phyloP scores from a whole-genome alignment of 768 basidiomycete genomes.

The Lyophyllum semitale region DNA sequence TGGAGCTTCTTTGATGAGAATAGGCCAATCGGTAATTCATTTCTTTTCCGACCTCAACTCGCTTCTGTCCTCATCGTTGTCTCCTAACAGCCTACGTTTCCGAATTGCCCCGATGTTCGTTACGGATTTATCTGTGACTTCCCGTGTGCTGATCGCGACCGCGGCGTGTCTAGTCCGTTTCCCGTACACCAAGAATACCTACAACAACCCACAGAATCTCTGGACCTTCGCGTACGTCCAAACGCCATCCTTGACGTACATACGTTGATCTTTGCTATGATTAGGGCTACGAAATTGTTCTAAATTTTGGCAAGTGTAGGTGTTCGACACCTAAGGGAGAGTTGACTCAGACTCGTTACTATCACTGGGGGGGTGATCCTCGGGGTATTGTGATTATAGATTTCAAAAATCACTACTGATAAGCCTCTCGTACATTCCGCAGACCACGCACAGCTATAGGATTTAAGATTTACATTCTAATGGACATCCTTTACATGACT shows the following conservation, averaged over 20 bases:
- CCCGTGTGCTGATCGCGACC: not conserved
- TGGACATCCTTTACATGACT: too few species aligned
- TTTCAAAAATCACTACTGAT: too few species aligned
- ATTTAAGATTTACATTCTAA: too few species aligned
- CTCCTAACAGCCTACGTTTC: constrained; percentile 40
- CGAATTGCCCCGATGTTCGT: constrained; percentile 37
- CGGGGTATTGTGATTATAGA: too few species aligned
- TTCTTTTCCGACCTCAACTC: not conserved
- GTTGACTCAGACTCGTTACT: too few species aligned
- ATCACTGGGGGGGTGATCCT: too few species aligned
- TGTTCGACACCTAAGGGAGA: too few species aligned
- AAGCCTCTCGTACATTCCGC: too few species aligned
- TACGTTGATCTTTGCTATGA: not conserved
- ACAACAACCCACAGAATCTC: constrained; percentile 63
- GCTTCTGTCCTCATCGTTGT: not conserved
- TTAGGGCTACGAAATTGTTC: constrained; percentile 12
- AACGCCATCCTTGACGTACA: not conserved
- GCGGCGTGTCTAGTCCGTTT: constrained; percentile 46
- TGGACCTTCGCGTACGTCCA: constrained; percentile 58
- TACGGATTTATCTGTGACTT: not conserved
- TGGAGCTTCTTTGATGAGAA: constrained; percentile 46
- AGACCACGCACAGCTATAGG: too few species aligned
- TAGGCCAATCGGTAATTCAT: constrained; percentile 37
- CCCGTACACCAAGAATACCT: constrained; percentile 61
- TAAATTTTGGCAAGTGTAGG: not conserved